Evolutionary conservation across 202 grass and related monocot species (phyloP).

Genomic region (Musa balbisiana): DNA sequence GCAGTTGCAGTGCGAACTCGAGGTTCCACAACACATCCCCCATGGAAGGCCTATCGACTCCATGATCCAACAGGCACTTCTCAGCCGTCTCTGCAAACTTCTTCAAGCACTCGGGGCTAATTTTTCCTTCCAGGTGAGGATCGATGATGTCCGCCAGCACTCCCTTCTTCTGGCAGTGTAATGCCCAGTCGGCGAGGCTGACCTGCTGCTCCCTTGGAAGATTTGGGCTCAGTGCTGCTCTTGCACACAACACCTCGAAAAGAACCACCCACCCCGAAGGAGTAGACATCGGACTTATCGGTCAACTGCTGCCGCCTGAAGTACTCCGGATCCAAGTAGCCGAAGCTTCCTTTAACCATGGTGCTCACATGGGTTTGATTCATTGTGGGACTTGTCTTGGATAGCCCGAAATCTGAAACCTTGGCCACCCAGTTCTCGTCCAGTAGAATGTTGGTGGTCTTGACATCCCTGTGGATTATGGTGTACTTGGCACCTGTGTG

Average conservation of each 20-base stretch:
- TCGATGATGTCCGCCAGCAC: constrained; percentile 45
- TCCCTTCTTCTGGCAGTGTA: constrained; percentile 45
- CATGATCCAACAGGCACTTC: constrained; percentile 59
- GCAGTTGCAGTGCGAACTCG: constrained; percentile 66
- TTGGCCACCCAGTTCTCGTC: constrained; percentile 83
- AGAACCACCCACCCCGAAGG: constrained; percentile 88
- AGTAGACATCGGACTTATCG: constrained; percentile 91
- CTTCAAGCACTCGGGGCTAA: constrained; percentile 57
- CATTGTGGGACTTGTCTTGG: constrained; percentile 65
- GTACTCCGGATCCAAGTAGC: constrained; percentile 91
- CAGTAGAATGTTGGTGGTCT: constrained; percentile 92
- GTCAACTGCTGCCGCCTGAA: constrained; percentile 84
- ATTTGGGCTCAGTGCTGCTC: constrained; percentile 48
- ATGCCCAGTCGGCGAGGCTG: constrained; percentile 64
- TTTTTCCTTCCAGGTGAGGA: constrained; percentile 53
- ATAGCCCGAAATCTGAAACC: constrained; percentile 91
- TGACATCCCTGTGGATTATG: constrained; percentile 91
- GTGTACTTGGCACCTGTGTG: constrained; percentile 92
- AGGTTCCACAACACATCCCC: constrained; percentile 88
- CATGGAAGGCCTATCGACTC: constrained; percentile 70
- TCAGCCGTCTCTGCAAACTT: constrained; percentile 69
- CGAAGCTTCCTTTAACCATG: constrained; percentile 93
- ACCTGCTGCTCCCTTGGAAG: constrained; percentile 52
- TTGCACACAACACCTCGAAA: constrained; percentile 75
- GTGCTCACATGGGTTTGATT: constrained; percentile 88